Evolutionary conservation across 177 flowering plant species (phyloP).

Genomic region (Vitis hybrid): DNA sequence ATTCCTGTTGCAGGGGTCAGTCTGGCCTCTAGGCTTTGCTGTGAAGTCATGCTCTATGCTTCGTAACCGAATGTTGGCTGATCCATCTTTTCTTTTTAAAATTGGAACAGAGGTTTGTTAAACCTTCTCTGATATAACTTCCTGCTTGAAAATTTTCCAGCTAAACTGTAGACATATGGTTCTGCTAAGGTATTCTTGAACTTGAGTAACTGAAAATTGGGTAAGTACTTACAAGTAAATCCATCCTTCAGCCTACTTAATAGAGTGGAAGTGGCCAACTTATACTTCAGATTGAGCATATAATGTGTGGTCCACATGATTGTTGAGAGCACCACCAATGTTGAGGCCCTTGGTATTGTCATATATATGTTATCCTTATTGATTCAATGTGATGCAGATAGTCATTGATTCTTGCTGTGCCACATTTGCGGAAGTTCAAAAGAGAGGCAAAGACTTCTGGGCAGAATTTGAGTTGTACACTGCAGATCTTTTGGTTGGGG

Average conservation of each 20-base stretch:
- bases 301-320: no score
- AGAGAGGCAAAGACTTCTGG: slow-evolving; percentile 97
- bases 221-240: background rate
- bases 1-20: slow-evolving; percentile 41
- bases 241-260: no score
- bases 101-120: slow-evolving; percentile 62
- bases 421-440: slow-evolving; percentile 92
- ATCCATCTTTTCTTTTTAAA: slow-evolving; percentile 70
- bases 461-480: slow-evolving; percentile 90
- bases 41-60: slow-evolving; percentile 51
- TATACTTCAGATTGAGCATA: no score
- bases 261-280: no score
- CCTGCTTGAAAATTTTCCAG: no score
- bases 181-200: no score
- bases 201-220: background rate
- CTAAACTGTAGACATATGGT: no score
- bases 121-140: background rate
- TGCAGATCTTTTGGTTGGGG: slow-evolving; percentile 91
- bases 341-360: background rate
- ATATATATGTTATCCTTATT: background rate
- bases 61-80: slow-evolving; percentile 65
- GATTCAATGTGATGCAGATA: slow-evolving; percentile 43
- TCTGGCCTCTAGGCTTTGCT: slow-evolving; percentile 47
- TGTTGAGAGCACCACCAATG: no score
- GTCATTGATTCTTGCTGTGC: slow-evolving; percentile 97